Evolutionary conservation across 129 eudicot genomes (phyloP), one percentile per base, ranked within the genome.

Genomic region (Daucus carota): DNA sequence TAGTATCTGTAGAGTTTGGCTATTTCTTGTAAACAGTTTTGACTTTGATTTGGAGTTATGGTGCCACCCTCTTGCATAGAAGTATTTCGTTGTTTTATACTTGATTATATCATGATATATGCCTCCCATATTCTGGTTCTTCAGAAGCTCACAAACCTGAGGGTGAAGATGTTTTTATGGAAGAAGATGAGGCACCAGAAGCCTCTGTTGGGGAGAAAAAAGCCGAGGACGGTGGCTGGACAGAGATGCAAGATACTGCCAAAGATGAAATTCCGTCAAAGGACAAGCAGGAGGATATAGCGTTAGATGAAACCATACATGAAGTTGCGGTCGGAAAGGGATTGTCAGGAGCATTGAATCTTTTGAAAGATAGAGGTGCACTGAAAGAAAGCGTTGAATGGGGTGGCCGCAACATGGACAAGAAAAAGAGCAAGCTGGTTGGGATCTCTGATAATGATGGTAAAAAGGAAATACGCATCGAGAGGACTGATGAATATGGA

Each of bases 351-450:
- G 96, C 90, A n/a, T 93, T 94, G 70, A 74, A 76, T 73, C 86
- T 91, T 63, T 85, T 94, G 54, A 86, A 91, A 80, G 93, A 91
- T 4, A 78, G 98, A n/a, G 98, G 98, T 16, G 73, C 93, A 42
- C 88, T 94, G 1, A 91, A 91, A 79, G 97, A 94, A 78, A 88
- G 87, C 67, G 75, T 89, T 46, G 98, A 91, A 72, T 94, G 96
- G 97, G 98, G 98, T 82, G 98, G 98, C 60, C 85, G 98, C 75
- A 94, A 94, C 83, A 94, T 91, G 98, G 98, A 94, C 79, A 94
- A 94, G 87, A 91, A 91, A 62, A 94, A 94, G 82, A 94, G 98
- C 84, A 94, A 94, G 80, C 96, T 94, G 38, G 97, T 91, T 74
- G 98, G 98, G 60, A 93, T 91, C 54, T 69, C 82, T 50, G 96